Evolutionary conservation across 495 filamentous ascomycete species (phyloP).

Genomic region (Penicillium egyptiacum): DNA sequence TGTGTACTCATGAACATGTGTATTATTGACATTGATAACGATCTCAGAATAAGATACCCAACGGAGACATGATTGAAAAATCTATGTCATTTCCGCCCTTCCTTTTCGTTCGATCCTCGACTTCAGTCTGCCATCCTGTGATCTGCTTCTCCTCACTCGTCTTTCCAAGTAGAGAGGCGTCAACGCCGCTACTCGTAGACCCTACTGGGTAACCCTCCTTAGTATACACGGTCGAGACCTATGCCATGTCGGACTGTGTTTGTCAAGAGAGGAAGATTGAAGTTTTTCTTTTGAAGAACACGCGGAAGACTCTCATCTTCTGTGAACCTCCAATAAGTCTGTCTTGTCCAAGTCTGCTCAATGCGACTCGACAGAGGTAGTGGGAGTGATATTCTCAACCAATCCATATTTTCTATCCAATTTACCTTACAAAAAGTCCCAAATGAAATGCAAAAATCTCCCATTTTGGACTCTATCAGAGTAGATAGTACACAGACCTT

Average conservation of each 20-base stretch:
- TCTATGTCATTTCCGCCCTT: background rate
- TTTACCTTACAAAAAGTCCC: background rate
- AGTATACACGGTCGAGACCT: conserved; percentile 53
- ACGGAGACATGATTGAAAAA: conserved; percentile 5
- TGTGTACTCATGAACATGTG: background rate
- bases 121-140: background rate
- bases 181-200: conserved; percentile 2
- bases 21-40: conserved; percentile 8
- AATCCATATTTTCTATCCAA: background rate
- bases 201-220: conserved; percentile 35
- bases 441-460: conserved; percentile 12
- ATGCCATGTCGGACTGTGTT: conserved; percentile 51
- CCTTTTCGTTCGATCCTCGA: background rate
- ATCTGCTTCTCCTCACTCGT: background rate
- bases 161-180: background rate
- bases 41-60: conserved; percentile 15
- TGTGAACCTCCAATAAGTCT: conserved; percentile 29
- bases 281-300: conserved; percentile 21
- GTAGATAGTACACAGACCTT: conserved; percentile 15
- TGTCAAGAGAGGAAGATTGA: conserved; percentile 53
- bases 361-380: conserved; percentile 23
- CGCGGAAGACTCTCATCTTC: conserved; percentile 33
- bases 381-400: conserved; percentile 28
- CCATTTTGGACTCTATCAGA: conserved; percentile 1
- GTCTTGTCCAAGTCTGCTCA: conserved; percentile 17